phyloP scores from a whole-genome alignment of 768 basidiomycete genomes.

The Calocybe indica region DNA sequence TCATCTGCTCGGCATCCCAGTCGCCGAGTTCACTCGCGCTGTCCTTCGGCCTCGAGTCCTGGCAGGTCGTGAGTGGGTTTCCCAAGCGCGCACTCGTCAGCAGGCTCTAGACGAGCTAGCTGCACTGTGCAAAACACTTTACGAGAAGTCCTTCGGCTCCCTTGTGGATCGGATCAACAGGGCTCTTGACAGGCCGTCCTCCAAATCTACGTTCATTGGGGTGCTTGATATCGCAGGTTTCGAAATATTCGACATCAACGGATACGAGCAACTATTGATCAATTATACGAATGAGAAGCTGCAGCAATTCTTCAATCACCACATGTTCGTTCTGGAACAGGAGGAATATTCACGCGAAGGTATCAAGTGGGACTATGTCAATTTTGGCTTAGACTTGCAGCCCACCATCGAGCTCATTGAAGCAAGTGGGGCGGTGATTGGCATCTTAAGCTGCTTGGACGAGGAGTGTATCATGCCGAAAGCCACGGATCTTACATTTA shows the following conservation, averaged over 20 bases:
- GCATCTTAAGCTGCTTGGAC: conserved; percentile 88
- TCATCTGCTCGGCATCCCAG: conserved; percentile 84
- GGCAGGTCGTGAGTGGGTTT: conserved; percentile 96
- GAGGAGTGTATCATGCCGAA: conserved; percentile 99
- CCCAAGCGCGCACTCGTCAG: conserved; percentile 83
- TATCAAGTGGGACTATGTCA: conserved; percentile 97
- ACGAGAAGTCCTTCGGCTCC: conserved; percentile 93
- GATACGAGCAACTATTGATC: conserved; percentile 96
- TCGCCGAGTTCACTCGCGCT: conserved; percentile 83
- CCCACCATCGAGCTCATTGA: conserved; percentile 99
- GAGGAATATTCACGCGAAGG: conserved; percentile 96
- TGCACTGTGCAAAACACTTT: conserved; percentile 89
- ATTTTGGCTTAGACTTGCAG: conserved; percentile 95
- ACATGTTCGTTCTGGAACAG: conserved; percentile 99
- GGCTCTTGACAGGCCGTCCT: conserved; percentile 88
- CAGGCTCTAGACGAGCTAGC: conserved; percentile 92
- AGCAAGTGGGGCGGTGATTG: conserved; percentile 71
- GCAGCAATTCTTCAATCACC: conserved; percentile 98
- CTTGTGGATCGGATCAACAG: conserved; percentile 94
- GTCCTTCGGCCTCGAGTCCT: conserved; percentile 86
- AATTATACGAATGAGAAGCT: conserved; percentile 99
- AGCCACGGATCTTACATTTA: conserved; percentile 91
- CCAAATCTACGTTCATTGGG: conserved; percentile 92
- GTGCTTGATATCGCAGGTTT: conserved; percentile 99
- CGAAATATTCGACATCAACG: conserved; percentile 92